A percentile compares a stretch with the other conserved stretches of the same genome.
Conservation (phyloP, 2,329 filamentous ascomycete genomes). For the Aspergillus piperis region DNA sequence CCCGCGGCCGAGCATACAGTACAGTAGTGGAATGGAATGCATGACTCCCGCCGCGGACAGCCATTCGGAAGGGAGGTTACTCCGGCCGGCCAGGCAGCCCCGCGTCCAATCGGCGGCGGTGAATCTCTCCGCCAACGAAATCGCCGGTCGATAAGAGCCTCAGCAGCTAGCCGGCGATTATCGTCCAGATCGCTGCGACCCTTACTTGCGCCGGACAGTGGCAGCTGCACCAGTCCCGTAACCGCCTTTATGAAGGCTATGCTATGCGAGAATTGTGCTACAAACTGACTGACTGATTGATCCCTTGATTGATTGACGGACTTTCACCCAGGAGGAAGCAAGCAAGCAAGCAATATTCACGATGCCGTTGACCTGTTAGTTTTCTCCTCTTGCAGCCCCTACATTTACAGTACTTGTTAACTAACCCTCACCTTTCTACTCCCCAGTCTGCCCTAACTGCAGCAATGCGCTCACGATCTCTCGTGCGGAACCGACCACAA, state of each 20-base stretch:
- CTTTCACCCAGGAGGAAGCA: background rate
- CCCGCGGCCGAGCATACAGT: constrained; percentile 13
- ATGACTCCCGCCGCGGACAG: constrained; percentile 23
- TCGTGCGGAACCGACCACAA: constrained; percentile 38
- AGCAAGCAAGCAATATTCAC: constrained; percentile 12
- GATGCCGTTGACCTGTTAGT: constrained; percentile 45
- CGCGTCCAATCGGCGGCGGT: constrained; percentile 22
- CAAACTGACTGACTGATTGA: background rate
- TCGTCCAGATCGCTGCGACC: constrained; percentile 13
- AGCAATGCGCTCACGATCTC: constrained; percentile 52
- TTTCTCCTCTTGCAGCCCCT: background rate
- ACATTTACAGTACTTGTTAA: background rate
- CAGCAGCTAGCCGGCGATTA: constrained; percentile 5
- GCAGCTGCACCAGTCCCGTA: constrained; percentile 5
- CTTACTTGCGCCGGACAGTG: constrained; percentile 16
- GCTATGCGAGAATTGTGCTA: constrained; percentile 8
- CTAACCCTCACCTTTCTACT: constrained; percentile 19
- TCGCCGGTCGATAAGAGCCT: constrained; percentile 20
- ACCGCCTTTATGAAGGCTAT: constrained; percentile 4
- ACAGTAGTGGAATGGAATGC: background rate
- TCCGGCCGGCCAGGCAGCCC: constrained; percentile 20
- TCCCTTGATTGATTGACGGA: constrained; percentile 3
- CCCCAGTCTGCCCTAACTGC: constrained; percentile 52
- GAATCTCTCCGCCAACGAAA: constrained; percentile 20
- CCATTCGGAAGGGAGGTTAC: constrained; percentile 22